Evolutionary conservation across 441 rosid species (phyloP), one percentile per base, ranked within the genome.

Genomic region (Populus hybrid): DNA sequence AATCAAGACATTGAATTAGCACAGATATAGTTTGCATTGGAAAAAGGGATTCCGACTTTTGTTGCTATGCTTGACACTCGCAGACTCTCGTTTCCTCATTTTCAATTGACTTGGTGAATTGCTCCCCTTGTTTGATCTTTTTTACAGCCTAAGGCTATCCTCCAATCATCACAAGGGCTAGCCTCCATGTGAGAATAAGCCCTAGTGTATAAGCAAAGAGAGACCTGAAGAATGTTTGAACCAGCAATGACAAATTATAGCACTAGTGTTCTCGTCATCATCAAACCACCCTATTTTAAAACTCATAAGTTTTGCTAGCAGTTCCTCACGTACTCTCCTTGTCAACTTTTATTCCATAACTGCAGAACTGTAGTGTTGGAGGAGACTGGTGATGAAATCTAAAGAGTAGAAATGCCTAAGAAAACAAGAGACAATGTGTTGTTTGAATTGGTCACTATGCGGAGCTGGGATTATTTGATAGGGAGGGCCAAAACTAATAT

Each of bases 41-140:
- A 94, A 83, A 88, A 97, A 88, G 99, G 98, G 81, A 86, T 94
- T 73, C 99, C 98, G 0, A 94, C 99, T n/a, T 90, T 94, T 88
- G 95, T 94, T 79, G 97, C 98, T 74, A 94, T 92, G 97, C 97
- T 96, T 81, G 99, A 97, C 86, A 94, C 98, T 71, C 92, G 92
- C 19, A 88, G 94, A 83, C 98, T 96, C 72, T 98, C 98, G 1
- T 94, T 96, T 82, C 94, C 99, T 61, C 98, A 12, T 91, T 81
- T 72, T 86, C 99, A 21, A 94, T 96, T 83, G 98, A 96, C 85
- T 68, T 96, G 77, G 81, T 94, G 69, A 98, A 94, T 66, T 96
- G 98, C 81, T 94, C 99, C 57, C 86, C 94, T 10, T 91, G 99
- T 83, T 79, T 91, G 84, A 94, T 94, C 83, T 93, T 98, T 59